These are phyloP conservation scores for Mucor indicus DNA, from an alignment of 371 early-diverging fungal species.

Conservation along the genomic window DNA sequence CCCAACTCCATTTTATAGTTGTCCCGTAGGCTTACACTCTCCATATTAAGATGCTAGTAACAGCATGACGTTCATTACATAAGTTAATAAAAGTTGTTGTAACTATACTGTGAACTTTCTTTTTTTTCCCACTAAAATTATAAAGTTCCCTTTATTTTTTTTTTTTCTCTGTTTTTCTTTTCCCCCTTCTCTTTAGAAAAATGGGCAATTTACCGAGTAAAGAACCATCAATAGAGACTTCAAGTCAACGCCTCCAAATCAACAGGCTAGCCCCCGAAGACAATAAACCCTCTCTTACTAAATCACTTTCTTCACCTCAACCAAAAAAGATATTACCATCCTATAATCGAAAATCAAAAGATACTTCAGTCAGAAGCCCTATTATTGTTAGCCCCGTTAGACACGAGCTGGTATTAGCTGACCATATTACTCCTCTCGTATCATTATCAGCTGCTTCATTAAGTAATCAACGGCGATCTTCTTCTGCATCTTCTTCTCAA, in stretches of 20 bases:
- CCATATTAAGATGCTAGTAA: too few relatives aligned
- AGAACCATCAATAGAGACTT: constrained; percentile 5
- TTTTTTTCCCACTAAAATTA: constrained; percentile 6
- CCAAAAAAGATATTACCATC: too few relatives aligned
- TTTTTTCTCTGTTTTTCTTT: neutral
- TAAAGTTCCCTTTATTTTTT: neutral
- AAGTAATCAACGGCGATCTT: constrained; percentile 2
- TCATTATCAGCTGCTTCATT: constrained; percentile 10
- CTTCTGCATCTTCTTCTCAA: neutral
- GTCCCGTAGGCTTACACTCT: too few relatives aligned
- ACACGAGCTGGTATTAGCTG: constrained; percentile 17
- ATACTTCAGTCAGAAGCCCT: too few relatives aligned
- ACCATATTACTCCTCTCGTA: constrained; percentile 15
- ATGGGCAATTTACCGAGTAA: constrained; percentile 27
- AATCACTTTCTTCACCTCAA: too few relatives aligned
- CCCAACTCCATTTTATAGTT: too few relatives aligned
- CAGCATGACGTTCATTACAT: too few relatives aligned
- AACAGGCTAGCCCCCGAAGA: too few relatives aligned
- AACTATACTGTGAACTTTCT: neutral
- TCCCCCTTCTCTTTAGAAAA: neutral
- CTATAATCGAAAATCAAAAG: too few relatives aligned
- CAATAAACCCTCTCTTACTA: too few relatives aligned
- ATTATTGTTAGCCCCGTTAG: constrained; percentile 13
- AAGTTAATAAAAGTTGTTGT: neutral
- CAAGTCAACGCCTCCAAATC: constrained; percentile 2